Base-by-base conservation (phyloP, 164 flowering plant species). In the Akebia trifoliata region DNA sequence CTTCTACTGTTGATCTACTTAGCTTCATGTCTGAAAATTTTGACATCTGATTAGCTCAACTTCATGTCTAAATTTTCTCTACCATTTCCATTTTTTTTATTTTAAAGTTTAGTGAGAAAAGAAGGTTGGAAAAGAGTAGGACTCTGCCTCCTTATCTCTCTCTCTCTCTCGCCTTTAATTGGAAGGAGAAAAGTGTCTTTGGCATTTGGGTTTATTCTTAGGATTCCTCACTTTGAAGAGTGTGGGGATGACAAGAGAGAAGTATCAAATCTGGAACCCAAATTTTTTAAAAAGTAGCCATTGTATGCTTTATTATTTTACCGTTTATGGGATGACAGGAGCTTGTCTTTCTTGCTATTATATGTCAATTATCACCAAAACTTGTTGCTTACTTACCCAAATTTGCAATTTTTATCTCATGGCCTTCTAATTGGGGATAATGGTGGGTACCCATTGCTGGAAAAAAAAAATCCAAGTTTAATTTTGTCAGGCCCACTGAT, bases 221-320 rank as follows among this genome's bases (percentile, higher is more conserved):
- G 69, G 73, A 69, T 69, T 65, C 73, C 54, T 50, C 37, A 50
- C 65, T 55, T 64, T 63, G 56, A 60, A 64, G 50, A 55, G n/a
- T 39, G 2, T 39, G 18, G 36, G 36, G 24, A 29, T 35, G 30
- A 28, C 52, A 34, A 25, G 55, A 32, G 38, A 31, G 39, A 31
- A 32, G 17, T n/a, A n/a, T n/a, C n/a, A 35, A 4, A 11, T 18
- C 10, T 20, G 48, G 43, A 44, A 44, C 48, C 28, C 20, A 44
- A 1, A 35, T 10, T 26, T 15, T 28, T 15, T 14, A 20, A 65
- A 60, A 60, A 66, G 68, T 57, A 57, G 46, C 62, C 30, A 34
- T 51, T 57, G 35, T 21, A 18, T 44, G 17, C 14, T 0, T 42
- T 20, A 8, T 9, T 44, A 22, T 11, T 6, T 8, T 24, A 3